These are phyloP conservation scores for Eucalyptus marginata DNA, from an alignment of 345 rosid species.

Conservation along the genomic window DNA sequence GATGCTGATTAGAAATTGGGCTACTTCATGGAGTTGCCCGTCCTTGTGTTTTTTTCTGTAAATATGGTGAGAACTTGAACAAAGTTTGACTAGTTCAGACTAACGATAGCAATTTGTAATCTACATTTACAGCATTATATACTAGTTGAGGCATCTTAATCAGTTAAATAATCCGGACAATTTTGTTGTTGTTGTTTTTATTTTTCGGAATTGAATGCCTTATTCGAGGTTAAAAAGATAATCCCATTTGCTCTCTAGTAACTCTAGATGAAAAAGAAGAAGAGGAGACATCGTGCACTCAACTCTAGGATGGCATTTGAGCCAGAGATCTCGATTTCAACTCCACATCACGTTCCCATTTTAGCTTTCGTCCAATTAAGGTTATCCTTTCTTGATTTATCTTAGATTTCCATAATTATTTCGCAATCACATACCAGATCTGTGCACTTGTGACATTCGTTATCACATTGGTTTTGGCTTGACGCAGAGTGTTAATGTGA, in stretches of 20 bases:
- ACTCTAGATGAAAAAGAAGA: not conserved
- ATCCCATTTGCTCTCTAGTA: not conserved
- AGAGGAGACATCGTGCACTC: not conserved
- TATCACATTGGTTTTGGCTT: not conserved
- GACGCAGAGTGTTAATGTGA: not conserved
- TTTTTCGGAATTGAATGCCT: not conserved
- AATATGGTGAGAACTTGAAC: not conserved
- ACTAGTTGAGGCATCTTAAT: not conserved
- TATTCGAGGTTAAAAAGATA: not conserved
- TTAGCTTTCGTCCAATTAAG: not conserved
- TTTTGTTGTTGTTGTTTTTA: not conserved
- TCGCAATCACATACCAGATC: not conserved
- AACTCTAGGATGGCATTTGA: not conserved
- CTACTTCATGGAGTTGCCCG: not conserved
- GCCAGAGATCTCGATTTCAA: not conserved
- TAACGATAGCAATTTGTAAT: not conserved
- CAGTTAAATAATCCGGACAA: not conserved
- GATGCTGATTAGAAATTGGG: not conserved
- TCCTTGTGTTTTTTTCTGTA: not conserved
- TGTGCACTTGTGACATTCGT: not conserved
- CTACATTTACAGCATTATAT: not conserved
- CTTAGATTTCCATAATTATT: not conserved
- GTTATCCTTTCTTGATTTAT: not conserved
- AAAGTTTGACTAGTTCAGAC: not conserved
- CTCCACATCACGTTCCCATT: not conserved